These are phyloP conservation scores for Heterobasidion parviporum DNA, from an alignment of 1,284 basidiomycete species.

Conservation along the genomic window DNA sequence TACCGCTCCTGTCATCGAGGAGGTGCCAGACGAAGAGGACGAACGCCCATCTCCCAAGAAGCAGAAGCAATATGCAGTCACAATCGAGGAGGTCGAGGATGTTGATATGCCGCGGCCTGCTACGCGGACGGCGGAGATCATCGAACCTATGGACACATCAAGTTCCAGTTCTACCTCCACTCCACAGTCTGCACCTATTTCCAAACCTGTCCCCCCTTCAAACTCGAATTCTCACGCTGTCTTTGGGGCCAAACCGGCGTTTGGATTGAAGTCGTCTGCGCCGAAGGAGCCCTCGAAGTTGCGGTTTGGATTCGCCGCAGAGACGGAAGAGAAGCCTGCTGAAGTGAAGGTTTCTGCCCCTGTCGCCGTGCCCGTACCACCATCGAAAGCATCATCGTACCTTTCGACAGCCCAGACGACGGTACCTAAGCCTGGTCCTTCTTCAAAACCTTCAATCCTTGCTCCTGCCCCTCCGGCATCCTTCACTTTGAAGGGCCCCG, in stretches of 20 bases:
- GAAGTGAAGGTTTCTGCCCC: neutral
- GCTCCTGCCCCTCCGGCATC: neutral
- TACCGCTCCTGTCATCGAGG: slow-evolving; percentile 7
- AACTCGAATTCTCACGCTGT: neutral
- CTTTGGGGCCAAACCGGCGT: slow-evolving; percentile 16
- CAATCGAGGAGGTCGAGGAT: slow-evolving; percentile 25
- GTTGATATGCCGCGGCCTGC: slow-evolving; percentile 16
- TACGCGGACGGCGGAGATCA: slow-evolving; percentile 27
- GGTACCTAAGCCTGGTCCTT: neutral
- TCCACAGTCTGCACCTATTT: neutral
- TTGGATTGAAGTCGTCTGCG: slow-evolving; percentile 33
- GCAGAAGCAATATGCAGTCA: slow-evolving; percentile 20
- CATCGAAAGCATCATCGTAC: no score
- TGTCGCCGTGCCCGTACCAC: neutral
- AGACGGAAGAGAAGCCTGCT: slow-evolving; percentile 7
- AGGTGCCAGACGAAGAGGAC: slow-evolving; percentile 21
- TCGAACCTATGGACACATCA: slow-evolving; percentile 28
- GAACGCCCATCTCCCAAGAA: slow-evolving; percentile 31
- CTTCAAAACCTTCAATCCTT: neutral
- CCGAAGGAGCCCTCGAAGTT: slow-evolving; percentile 70
- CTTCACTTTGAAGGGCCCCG: neutral
- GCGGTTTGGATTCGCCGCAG: slow-evolving; percentile 29
- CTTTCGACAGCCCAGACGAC: no score
- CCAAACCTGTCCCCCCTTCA: neutral
- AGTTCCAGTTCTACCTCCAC: slow-evolving; percentile 2